phyloP scores from a whole-genome alignment of 1,284 basidiomycete genomes.

The Taiwanofungus camphoratus region DNA sequence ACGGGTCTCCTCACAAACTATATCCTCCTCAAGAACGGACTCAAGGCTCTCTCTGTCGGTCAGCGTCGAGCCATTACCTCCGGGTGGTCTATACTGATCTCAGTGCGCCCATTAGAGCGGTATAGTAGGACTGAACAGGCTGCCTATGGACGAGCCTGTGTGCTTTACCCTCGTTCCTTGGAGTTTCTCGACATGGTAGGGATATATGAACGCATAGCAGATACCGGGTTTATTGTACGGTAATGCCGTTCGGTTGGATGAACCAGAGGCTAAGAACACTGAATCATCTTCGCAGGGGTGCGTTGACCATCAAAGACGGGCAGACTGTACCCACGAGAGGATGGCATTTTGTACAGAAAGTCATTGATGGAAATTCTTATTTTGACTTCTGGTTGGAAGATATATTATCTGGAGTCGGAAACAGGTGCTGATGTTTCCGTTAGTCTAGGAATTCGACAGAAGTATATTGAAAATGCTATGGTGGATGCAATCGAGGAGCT shows the following conservation, averaged over 20 bases:
- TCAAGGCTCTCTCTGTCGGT: constrained; percentile 3
- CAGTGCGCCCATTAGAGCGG: neutral
- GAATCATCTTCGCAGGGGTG: neutral
- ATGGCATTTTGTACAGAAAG: constrained; percentile 2
- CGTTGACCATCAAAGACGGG: constrained; percentile 4
- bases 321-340: neutral
- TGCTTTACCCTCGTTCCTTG: constrained; percentile 4
- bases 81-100: neutral
- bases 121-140: constrained; percentile 1
- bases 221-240: constrained; percentile 4
- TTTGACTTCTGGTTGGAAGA: constrained; percentile 4
- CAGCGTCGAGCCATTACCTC: neutral
- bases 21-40: constrained; percentile 2
- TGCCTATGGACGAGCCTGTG: constrained; percentile 5
- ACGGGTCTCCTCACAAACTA: constrained; percentile 2
- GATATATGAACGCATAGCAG: constrained; percentile 4
- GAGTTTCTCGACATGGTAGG: constrained; percentile 6
- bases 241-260: neutral
- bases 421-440: neutral
- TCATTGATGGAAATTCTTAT: constrained; percentile 5
- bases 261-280: neutral
- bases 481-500: neutral
- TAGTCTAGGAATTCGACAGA: constrained; percentile 5
- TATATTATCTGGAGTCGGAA: neutral
- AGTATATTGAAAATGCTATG: constrained; percentile 3